Evolutionary conservation across 1,284 basidiomycete species (phyloP).

Genomic region (Leccinum angustisporum): DNA sequence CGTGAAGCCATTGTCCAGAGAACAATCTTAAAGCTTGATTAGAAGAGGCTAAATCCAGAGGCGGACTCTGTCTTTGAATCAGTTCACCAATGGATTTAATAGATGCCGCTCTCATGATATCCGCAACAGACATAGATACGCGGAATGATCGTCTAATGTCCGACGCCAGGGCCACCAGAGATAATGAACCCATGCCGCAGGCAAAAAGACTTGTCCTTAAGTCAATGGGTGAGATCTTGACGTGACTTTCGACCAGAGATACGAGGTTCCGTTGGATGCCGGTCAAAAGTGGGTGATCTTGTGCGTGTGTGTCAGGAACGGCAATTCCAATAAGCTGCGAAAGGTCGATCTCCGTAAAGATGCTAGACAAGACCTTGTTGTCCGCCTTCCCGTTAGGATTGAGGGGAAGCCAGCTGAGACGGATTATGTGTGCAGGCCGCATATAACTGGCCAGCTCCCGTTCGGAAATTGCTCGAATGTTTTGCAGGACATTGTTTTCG

Average conservation of each 20-base stretch:
- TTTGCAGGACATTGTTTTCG: slow-evolving; percentile 34
- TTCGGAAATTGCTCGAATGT: slow-evolving; percentile 40
- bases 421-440: slow-evolving; percentile 51
- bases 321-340: slow-evolving; percentile 22
- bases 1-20: slow-evolving; percentile 29
- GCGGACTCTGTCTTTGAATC: slow-evolving; percentile 13
- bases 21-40: slow-evolving; percentile 26
- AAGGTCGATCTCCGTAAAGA: slow-evolving; percentile 40
- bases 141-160: slow-evolving; percentile 38
- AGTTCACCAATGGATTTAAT: slow-evolving; percentile 36
- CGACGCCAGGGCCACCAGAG: slow-evolving; percentile 38
- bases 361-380: slow-evolving; percentile 38
- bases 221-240: slow-evolving; percentile 16
- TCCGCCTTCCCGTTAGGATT: slow-evolving; percentile 52
- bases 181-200: slow-evolving; percentile 48
- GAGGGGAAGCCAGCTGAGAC: slow-evolving; percentile 47
- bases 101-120: slow-evolving; percentile 42
- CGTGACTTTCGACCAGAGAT: slow-evolving; percentile 13
- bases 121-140: slow-evolving; percentile 36
- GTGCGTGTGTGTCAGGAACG: background rate
- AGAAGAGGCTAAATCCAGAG: background rate
- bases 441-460: slow-evolving; percentile 50
- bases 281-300: background rate
- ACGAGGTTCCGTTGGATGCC: slow-evolving; percentile 11
- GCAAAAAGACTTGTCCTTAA: slow-evolving; percentile 41